Conservation (phyloP, 805 yeast species). For the Myxozyma lipomycoides region DNA sequence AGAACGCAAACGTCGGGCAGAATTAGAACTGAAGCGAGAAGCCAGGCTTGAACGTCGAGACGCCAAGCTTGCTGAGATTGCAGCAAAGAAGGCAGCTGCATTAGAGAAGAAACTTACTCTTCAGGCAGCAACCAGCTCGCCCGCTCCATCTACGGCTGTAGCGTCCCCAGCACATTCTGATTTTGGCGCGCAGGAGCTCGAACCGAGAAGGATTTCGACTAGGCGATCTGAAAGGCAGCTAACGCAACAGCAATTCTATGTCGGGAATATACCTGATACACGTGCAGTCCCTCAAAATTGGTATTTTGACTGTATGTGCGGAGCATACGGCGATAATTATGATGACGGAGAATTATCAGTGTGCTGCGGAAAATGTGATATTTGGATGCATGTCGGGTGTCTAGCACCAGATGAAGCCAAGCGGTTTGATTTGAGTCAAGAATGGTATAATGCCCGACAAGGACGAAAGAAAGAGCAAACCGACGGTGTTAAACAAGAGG, state of each 20-base stretch:
- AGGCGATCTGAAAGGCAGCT: slow-evolving; percentile 15
- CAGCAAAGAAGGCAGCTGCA: slow-evolving; percentile 15
- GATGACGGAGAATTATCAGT: slow-evolving; percentile 42
- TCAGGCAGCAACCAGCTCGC: slow-evolving; percentile 5
- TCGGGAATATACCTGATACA: slow-evolving; percentile 5
- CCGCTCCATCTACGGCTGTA: slow-evolving; percentile 4
- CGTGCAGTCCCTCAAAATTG: slow-evolving; percentile 30
- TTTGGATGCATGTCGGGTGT: slow-evolving; percentile 43
- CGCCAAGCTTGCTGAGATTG: slow-evolving; percentile 16
- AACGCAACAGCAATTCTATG: not conserved
- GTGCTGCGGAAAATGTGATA: slow-evolving; percentile 40
- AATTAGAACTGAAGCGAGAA: slow-evolving; percentile 16
- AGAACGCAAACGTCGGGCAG: slow-evolving; percentile 19
- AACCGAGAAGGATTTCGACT: slow-evolving; percentile 14
- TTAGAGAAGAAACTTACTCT: slow-evolving; percentile 18
- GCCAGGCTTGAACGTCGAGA: slow-evolving; percentile 16
- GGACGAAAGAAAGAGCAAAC: slow-evolving; percentile 4
- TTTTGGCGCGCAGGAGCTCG: slow-evolving; percentile 16
- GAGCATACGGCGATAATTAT: slow-evolving; percentile 38
- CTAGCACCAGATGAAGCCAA: slow-evolving; percentile 30
- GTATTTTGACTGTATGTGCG: slow-evolving; percentile 44
- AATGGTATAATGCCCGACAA: slow-evolving; percentile 3
- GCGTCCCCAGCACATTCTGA: slow-evolving; percentile 9
- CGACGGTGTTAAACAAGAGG: slow-evolving; percentile 5
- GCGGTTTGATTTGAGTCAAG: slow-evolving; percentile 15